Percentiles rank a stretch among this genome's conserved stretches.
Conservation (phyloP, 306 rosid genomes). For the Trifolium repens region DNA sequence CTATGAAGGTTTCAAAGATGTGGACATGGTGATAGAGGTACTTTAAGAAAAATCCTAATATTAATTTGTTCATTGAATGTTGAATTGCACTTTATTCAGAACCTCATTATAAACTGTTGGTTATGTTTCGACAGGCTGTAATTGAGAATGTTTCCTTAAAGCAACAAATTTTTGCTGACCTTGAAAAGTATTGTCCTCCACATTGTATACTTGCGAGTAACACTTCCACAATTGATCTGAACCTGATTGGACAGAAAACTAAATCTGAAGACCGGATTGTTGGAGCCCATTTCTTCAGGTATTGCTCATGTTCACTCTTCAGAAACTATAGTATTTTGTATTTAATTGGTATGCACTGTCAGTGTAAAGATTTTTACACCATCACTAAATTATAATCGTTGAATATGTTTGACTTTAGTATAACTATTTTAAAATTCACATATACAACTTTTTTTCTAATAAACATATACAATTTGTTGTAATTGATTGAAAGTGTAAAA, state of each 20-base stretch:
- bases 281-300: constrained; percentile 99
- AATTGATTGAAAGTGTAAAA: background rate
- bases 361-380: too few relatives aligned
- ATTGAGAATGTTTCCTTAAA: constrained; percentile 82
- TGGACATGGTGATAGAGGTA: constrained; percentile 98
- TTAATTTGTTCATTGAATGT: constrained; percentile 4
- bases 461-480: background rate
- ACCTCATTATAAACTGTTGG: constrained; percentile 12
- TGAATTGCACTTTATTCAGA: constrained; percentile 29
- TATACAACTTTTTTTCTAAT: background rate
- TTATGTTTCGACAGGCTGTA: constrained; percentile 76
- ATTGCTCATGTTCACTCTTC: constrained; percentile 16
- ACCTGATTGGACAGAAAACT: constrained; percentile 82
- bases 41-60: constrained; percentile 20
- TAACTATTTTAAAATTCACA: background rate
- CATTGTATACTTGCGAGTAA: constrained; percentile 94
- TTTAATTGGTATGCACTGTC: background rate
- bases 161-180: constrained; percentile 92
- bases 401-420: background rate
- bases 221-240: constrained; percentile 96
- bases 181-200: constrained; percentile 84
- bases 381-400: background rate
- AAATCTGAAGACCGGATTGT: constrained; percentile 76
- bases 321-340: background rate
- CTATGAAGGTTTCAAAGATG: constrained; percentile 81